Conservation (phyloP, 306 rosid genomes). For the Morella rubra region DNA sequence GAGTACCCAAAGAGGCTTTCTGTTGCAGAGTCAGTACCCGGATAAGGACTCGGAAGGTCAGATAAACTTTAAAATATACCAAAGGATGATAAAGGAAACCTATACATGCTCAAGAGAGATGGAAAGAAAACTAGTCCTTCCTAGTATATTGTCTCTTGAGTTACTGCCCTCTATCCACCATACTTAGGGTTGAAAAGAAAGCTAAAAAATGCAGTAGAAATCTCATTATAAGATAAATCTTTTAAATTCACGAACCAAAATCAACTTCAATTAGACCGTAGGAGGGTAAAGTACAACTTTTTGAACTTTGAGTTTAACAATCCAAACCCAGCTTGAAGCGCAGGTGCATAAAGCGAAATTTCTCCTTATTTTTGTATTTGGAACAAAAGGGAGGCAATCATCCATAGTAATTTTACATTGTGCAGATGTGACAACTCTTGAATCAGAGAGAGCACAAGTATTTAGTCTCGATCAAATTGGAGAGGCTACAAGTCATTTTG, state of each 20-base stretch:
- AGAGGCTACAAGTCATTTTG: slow-evolving; percentile 61
- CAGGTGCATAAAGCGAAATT: too few relatives aligned
- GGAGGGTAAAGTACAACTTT: not conserved
- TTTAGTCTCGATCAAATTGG: slow-evolving; percentile 62
- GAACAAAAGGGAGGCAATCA: slow-evolving; percentile 4
- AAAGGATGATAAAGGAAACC: not conserved
- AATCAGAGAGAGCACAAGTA: slow-evolving; percentile 58
- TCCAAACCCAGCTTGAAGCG: not conserved
- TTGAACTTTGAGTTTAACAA: too few relatives aligned
- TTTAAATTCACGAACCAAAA: too few relatives aligned
- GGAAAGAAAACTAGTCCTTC: too few relatives aligned
- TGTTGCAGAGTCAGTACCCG: slow-evolving; percentile 32
- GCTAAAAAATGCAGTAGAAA: too few relatives aligned
- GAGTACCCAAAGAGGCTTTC: slow-evolving; percentile 34
- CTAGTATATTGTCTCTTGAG: too few relatives aligned
- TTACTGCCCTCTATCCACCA: too few relatives aligned
- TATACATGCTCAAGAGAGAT: not conserved
- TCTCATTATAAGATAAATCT: too few relatives aligned
- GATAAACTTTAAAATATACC: slow-evolving; percentile 15
- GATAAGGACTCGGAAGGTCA: slow-evolving; percentile 50
- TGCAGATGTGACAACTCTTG: slow-evolving; percentile 52
- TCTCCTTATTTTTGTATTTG: not conserved
- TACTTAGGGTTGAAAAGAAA: too few relatives aligned
- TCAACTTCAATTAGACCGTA: too few relatives aligned
- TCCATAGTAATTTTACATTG: slow-evolving; percentile 25